Evolutionary conservation across 306 rosid genomes (phyloP).

Genomic region (Medicago ruthenica): DNA sequence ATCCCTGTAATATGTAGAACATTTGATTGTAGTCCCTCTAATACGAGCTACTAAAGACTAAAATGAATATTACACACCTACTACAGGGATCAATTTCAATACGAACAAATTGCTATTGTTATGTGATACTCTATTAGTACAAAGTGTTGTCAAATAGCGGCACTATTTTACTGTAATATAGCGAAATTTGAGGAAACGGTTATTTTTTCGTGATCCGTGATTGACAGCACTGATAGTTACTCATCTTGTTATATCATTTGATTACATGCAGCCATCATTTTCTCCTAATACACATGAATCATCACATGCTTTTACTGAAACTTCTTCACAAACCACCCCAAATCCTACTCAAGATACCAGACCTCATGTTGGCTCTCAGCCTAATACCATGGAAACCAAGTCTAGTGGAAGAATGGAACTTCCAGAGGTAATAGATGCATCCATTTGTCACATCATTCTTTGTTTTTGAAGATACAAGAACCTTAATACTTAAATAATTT

Average conservation of each 20-base stretch:
- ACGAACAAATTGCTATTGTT: not conserved
- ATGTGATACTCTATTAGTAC: not conserved
- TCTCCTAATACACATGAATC: conserved; percentile 43
- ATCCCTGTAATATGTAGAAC: too few species aligned
- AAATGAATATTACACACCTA: too few species aligned
- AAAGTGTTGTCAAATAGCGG: not conserved
- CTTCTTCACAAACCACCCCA: conserved; percentile 46
- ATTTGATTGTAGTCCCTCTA: too few species aligned
- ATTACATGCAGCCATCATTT: conserved; percentile 48
- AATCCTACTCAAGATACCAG: conserved; percentile 49
- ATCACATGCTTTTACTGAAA: conserved; percentile 44
- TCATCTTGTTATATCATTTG: conserved; percentile 33
- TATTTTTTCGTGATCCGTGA: not conserved
- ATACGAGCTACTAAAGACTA: too few species aligned
- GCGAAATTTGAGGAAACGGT: too few species aligned
- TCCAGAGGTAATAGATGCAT: conserved; percentile 61
- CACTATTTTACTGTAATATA: too few species aligned
- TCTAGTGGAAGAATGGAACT: conserved; percentile 66
- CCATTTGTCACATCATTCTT: conserved; percentile 14
- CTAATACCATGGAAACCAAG: conserved; percentile 45
- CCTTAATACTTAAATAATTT: conserved; percentile 33
- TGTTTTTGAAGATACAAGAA: not conserved
- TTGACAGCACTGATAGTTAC: not conserved
- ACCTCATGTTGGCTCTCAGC: conserved; percentile 43
- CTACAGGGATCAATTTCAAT: too few species aligned